Percentiles rank a stretch among this genome's conserved stretches.
phyloP scores from a whole-genome alignment of 2,329 filamentous ascomycete species.

The Ramichloridium luteum region DNA sequence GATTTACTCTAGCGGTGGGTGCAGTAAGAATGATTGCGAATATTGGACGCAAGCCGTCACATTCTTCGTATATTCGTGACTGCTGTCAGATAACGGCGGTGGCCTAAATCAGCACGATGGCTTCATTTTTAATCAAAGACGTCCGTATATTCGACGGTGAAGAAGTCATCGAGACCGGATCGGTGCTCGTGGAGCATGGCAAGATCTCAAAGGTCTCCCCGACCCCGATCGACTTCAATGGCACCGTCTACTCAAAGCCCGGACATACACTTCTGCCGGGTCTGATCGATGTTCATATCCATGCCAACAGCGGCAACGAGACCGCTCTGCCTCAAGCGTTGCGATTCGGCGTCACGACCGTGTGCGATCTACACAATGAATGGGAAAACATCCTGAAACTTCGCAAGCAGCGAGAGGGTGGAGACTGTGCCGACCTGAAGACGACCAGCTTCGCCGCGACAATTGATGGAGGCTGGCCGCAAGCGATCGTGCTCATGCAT shows the following conservation, averaged over 20 bases:
- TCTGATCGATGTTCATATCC: constrained; percentile 40
- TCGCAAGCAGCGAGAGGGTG: constrained; percentile 19
- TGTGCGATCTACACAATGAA: constrained; percentile 39
- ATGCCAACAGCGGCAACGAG: constrained; percentile 31
- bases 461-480: constrained; percentile 42
- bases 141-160: constrained; percentile 39
- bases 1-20: too few species aligned
- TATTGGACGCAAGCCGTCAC: too few species aligned
- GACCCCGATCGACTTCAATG: constrained; percentile 9
- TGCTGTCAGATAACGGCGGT: too few species aligned
- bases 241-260: constrained; percentile 30
- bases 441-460: constrained; percentile 38
- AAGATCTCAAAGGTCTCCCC: constrained; percentile 25
- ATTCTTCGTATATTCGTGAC: too few species aligned
- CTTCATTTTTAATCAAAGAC: constrained; percentile 30
- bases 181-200: constrained; percentile 30
- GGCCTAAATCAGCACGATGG: constrained; percentile 10
- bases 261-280: constrained; percentile 39
- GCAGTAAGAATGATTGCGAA: too few species aligned
- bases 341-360: constrained; percentile 40
- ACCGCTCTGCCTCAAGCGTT: constrained; percentile 33
- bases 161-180: constrained; percentile 29
- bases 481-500: constrained; percentile 30
- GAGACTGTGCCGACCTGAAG: constrained; percentile 37
- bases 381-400: constrained; percentile 23